Base-by-base conservation (phyloP, 108 stramenopile genomes). In the Conticribra weissflogii region DNA sequence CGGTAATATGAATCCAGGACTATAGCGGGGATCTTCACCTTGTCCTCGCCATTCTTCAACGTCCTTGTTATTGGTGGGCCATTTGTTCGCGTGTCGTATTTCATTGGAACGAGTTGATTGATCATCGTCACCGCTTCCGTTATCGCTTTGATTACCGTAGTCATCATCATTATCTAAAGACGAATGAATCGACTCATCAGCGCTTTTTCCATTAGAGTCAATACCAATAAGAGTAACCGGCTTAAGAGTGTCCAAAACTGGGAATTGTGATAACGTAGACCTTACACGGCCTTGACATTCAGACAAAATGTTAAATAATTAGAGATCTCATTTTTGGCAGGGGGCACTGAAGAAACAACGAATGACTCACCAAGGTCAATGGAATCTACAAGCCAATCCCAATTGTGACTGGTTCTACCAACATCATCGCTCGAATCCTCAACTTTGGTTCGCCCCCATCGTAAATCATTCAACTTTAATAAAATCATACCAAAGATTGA, bases 1-100 rank as follows among this genome's bases (percentile, higher is more conserved):
- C 50, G 92, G 85, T 16, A 94, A 73, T 7, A 94, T 29, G 63
- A 91, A 91, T 7, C 83, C 85, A 36, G 93, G 93, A 64, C 86
- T 88, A 64, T 94, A 94, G 22, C 87, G 72, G 3, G 41, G 19
- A 72, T 88, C 89, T 24, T 63, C 66, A 44, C 68, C 72, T 24
- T 18, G 24, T 51, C 83, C 82, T 54, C 65, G 79, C 63, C 76
- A 57, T 31, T 62, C 28, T 51, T 77, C 69, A 54, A 36, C 52
- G 18, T 16, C 19, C 4, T 44, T 31, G 16, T 63, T 24, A 2
- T 47, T 21, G 2, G 22, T 33, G 22, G 44, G 21, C 51, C 24
- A 2, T 27, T 32, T 32, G 24, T 18, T 18, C 17, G 28, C 61
- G 19, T 17, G 49, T 63, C 12, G 8, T 41, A 41, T 41, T 12